Evolutionary conservation across 1,139 yeast species (phyloP).

Genomic region (Hyphopichia khmerensis): DNA sequence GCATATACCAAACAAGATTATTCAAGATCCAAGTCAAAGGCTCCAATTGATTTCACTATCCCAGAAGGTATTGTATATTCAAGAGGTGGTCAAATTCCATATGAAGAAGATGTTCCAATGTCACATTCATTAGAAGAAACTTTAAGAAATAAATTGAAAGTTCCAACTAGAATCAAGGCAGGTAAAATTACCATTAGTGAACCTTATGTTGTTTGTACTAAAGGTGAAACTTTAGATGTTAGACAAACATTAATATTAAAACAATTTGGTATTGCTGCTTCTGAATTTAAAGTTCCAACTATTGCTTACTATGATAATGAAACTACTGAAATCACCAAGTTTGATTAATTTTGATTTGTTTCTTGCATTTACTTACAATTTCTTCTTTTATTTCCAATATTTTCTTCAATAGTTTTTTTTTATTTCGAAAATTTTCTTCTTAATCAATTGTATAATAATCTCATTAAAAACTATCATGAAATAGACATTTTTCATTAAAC

Average conservation of each 20-base stretch:
- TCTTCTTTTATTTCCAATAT: slow-evolving; percentile 1
- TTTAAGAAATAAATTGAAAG: slow-evolving; percentile 79
- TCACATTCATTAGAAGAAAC: slow-evolving; percentile 94
- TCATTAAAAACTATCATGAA: background rate
- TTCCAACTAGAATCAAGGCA: slow-evolving; percentile 85
- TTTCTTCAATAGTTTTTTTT: too few species aligned
- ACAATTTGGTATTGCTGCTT: slow-evolving; percentile 92
- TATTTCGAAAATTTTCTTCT: background rate
- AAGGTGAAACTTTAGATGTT: slow-evolving; percentile 82
- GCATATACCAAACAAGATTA: slow-evolving; percentile 79
- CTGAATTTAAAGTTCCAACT: slow-evolving; percentile 81
- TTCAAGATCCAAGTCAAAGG: slow-evolving; percentile 82
- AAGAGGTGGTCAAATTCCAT: slow-evolving; percentile 89
- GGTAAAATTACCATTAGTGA: slow-evolving; percentile 81
- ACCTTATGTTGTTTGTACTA: slow-evolving; percentile 76
- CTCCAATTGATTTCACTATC: slow-evolving; percentile 79
- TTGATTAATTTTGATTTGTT: slow-evolving; percentile 8
- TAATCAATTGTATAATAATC: slow-evolving; percentile 2
- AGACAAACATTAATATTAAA: slow-evolving; percentile 90
- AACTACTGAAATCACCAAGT: slow-evolving; percentile 28
- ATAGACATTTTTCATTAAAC: background rate
- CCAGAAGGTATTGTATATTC: slow-evolving; percentile 93
- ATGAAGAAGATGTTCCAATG: slow-evolving; percentile 94
- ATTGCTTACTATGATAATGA: slow-evolving; percentile 76
- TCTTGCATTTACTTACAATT: background rate